A percentile compares a stretch with the other conserved stretches of the same genome.
Evolutionary conservation across 2,329 filamentous ascomycete genomes (phyloP).

Genomic region (Ceratocystis variospora): DNA sequence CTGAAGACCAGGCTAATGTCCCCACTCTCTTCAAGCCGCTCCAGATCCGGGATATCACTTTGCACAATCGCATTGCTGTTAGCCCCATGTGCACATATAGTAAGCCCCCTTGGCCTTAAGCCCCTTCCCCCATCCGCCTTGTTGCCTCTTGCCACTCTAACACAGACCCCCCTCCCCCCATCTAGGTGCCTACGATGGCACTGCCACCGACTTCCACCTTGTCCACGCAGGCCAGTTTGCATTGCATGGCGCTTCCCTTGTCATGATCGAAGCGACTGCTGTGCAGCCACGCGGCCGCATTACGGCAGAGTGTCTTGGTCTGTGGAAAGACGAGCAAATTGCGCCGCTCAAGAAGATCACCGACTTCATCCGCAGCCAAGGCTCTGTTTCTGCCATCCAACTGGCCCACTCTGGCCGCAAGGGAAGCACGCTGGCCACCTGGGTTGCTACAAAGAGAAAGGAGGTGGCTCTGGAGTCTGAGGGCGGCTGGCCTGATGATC

Average conservation of each 20-base stretch:
- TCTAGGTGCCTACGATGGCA: conserved; percentile 41
- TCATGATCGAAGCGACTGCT: conserved; percentile 65
- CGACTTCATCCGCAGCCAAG: conserved; percentile 69
- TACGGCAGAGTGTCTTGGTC: conserved; percentile 61
- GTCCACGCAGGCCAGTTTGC: conserved; percentile 71
- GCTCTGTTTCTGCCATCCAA: conserved; percentile 65
- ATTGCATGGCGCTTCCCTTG: conserved; percentile 57
- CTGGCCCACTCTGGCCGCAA: conserved; percentile 68
- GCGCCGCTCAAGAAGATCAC: conserved; percentile 54
- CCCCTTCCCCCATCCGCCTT: neutral
- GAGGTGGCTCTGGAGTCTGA: conserved; percentile 39
- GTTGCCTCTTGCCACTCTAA: neutral
- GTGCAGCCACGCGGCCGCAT: conserved; percentile 68
- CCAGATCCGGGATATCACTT: conserved; percentile 37
- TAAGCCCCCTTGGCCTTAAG: neutral
- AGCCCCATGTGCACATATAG: conserved; percentile 43
- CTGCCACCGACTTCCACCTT: conserved; percentile 68
- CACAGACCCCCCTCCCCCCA: conserved; percentile 22
- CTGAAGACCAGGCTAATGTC: conserved; percentile 25
- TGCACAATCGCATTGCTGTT: conserved; percentile 45
- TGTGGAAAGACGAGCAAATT: conserved; percentile 79
- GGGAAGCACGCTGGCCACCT: conserved; percentile 47
- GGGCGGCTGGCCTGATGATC: conserved; percentile 44
- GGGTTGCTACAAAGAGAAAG: conserved; percentile 40
- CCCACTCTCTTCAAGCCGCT: conserved; percentile 45